phyloP scores from a whole-genome alignment of 1,139 yeast genomes.

The Maudiozyma humilis region DNA sequence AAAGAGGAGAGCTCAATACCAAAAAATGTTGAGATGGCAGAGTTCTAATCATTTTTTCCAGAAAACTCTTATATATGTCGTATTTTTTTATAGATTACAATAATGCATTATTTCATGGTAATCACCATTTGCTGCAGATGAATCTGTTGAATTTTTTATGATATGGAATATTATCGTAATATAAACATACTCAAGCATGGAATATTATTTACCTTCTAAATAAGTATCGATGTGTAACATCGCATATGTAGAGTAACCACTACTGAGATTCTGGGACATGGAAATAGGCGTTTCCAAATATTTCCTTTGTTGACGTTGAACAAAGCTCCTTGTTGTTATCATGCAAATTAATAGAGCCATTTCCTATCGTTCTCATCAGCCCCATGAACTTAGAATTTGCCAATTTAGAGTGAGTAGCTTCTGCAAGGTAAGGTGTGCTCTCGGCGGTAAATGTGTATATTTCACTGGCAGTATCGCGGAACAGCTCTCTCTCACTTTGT shows the following conservation, averaged over 20 bases:
- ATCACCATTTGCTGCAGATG: no score
- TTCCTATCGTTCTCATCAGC: slow-evolving; percentile 24
- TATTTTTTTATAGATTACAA: not conserved
- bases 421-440: slow-evolving; percentile 1
- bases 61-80: not conserved
- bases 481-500: slow-evolving; percentile 4
- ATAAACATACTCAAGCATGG: no score
- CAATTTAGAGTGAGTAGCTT: slow-evolving; percentile 13
- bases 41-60: slow-evolving; percentile 5
- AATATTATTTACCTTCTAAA: no score
- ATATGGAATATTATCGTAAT: not conserved
- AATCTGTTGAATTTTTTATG: no score
- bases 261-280: slow-evolving; percentile 3
- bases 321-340: slow-evolving; percentile 17
- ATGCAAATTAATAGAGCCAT: slow-evolving; percentile 24
- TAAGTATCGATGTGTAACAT: no score
- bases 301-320: slow-evolving; percentile 17
- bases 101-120: no score
- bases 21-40: slow-evolving; percentile 11
- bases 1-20: slow-evolving; percentile 1
- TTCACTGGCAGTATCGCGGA: slow-evolving; percentile 22
- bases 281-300: slow-evolving; percentile 20
- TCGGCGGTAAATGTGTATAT: slow-evolving; percentile 8
- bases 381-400: slow-evolving; percentile 25
- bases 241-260: no score